A percentile compares a stretch with the other conserved stretches of the same genome.
Evolutionary conservation across 371 early-diverging fungal genomes (phyloP).

Genomic region (Rhizomucor pusillus): DNA sequence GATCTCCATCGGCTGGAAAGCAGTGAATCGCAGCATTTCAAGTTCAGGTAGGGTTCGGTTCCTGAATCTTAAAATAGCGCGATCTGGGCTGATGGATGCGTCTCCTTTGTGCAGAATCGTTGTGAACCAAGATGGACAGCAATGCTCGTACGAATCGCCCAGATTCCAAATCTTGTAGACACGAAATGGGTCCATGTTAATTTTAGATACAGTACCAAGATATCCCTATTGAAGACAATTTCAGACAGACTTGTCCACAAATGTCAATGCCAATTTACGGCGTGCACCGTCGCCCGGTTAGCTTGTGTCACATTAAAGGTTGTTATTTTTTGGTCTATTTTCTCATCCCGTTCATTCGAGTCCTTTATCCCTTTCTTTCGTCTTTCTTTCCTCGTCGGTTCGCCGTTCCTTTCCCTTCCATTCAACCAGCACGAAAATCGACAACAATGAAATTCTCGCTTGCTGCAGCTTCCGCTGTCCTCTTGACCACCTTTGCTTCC

Average conservation of each 20-base stretch:
- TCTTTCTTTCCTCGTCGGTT: conserved; percentile 7
- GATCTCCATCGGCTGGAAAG: background rate
- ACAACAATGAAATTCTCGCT: conserved; percentile 46
- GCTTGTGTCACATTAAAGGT: conserved; percentile 18
- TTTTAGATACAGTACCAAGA: background rate
- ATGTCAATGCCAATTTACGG: conserved; percentile 8
- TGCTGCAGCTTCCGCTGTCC: conserved; percentile 39
- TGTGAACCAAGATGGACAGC: conserved; percentile 2
- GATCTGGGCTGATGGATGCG: no score
- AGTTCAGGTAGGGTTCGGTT: background rate
- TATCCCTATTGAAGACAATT: no score
- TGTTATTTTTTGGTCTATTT: background rate
- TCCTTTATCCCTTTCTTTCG: conserved; percentile 10
- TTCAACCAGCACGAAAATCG: conserved; percentile 4
- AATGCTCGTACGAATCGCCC: conserved; percentile 3
- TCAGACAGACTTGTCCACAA: conserved; percentile 1
- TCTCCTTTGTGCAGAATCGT: background rate
- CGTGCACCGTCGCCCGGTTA: conserved; percentile 16
- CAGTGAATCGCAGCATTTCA: background rate
- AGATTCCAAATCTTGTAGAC: background rate
- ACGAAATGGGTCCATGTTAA: conserved; percentile 1
- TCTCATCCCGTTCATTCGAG: conserved; percentile 1
- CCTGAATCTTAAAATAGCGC: no score
- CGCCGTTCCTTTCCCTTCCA: conserved; percentile 8
- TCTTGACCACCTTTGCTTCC: conserved; percentile 27